Evolutionary conservation across 768 basidiomycete species (phyloP), one percentile per base, ranked within the genome.

Genomic region (Paxillus ammoniavirescens): DNA sequence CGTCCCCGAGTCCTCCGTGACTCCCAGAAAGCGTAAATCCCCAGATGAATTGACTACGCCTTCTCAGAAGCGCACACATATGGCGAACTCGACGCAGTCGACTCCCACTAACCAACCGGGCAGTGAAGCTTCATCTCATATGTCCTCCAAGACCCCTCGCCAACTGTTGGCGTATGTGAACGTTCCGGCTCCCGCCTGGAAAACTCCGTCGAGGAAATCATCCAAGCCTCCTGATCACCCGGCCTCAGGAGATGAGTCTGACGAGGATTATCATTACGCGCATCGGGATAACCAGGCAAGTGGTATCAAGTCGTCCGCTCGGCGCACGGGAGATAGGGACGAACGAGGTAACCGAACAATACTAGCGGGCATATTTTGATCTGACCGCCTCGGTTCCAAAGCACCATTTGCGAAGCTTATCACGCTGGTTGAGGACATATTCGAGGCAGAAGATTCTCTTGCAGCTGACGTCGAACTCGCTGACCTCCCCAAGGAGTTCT

Each of bases 351-450:
- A 18, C 47, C 28, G 5, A 48, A n/a, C 33, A 21, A 13, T 43
- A 50, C 17, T 10, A 31, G 9, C 36, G 28, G 4, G 42, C 13
- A 33, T 37, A 26, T 49, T 43, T 23, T 31, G 23, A 48, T 21
- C 48, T 49, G 51, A 59, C 54, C 35, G 38, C 14, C 5, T 37
- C 7, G 18, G 47, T 18, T 42, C 53, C 26, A 21, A 33, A 87
- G 88, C 71, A 2, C 87, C 89, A 0, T 68, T 89, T 4, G 88
- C 94, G 62, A 95, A 90, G 66, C 76, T 98, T 9, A 76, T 74
- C 0, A 82, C 83, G 2, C 72, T 92, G 15, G 73, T 96, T 1
- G 91, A 93, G 58, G 93, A 96, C 50, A 79, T 97, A 14, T 89
- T 96, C 52, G 86, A 89, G 57, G 84, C 89, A 0, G 86, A 91